Percentiles rank a stretch among this genome's conserved stretches.
These are phyloP conservation scores for Fraxinus pennsylvanica DNA, from an alignment of 257 asterid genomes.

Conservation along the genomic window DNA sequence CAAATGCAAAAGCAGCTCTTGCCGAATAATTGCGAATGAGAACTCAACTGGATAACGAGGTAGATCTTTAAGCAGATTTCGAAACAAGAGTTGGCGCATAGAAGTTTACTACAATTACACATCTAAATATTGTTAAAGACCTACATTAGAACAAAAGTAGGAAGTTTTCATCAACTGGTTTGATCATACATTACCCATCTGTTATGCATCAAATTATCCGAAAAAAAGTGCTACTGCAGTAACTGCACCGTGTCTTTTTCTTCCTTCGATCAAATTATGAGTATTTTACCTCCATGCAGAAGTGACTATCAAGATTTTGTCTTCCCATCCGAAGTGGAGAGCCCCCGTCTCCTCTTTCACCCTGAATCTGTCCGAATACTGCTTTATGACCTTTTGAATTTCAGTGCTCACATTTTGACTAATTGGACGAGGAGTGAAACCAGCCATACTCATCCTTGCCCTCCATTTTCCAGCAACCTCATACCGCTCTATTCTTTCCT, in stretches of 20 bases:
- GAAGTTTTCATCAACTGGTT: neutral
- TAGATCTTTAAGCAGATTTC: neutral
- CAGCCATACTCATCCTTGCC: slow-evolving; percentile 98
- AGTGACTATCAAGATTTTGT: slow-evolving; percentile 68
- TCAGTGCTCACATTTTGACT: slow-evolving; percentile 58
- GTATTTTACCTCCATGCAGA: slow-evolving; percentile 70
- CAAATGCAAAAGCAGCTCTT: neutral
- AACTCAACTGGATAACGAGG: slow-evolving; percentile 28
- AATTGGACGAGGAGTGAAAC: slow-evolving; percentile 64
- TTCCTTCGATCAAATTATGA: neutral
- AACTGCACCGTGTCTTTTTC: neutral
- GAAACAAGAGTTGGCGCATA: neutral
- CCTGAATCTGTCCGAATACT: slow-evolving; percentile 70
- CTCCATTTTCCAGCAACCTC: slow-evolving; percentile 98
- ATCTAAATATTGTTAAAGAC: neutral
- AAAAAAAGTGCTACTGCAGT: slow-evolving; percentile 8
- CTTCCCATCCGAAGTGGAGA: slow-evolving; percentile 94
- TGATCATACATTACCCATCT: slow-evolving; percentile 6
- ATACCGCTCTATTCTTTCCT: slow-evolving; percentile 84
- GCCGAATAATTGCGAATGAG: neutral
- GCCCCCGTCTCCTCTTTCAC: slow-evolving; percentile 68
- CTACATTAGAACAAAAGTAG: slow-evolving; percentile 12
- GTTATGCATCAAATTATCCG: neutral
- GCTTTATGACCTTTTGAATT: slow-evolving; percentile 55
- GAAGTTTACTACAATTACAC: neutral